Percentiles rank a stretch among this genome's conserved stretches.
Evolutionary conservation across 192 early-diverging fungal genomes (phyloP).

Genomic region (Mycoemilia scoparia): DNA sequence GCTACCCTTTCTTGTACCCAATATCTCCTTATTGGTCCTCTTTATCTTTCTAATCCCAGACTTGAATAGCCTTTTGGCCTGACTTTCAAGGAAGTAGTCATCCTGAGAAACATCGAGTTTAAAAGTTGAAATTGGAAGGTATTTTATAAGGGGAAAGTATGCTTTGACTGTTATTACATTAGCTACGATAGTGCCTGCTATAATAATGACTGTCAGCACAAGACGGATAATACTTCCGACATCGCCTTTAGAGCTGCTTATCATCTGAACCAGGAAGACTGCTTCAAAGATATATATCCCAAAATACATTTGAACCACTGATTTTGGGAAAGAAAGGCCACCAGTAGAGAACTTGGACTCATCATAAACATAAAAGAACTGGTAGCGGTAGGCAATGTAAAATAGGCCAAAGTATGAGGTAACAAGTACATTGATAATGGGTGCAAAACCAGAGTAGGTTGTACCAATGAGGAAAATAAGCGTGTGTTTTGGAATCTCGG

Average conservation of each 20-base stretch:
- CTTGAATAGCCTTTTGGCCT: too few species aligned
- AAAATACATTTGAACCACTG: constrained; percentile 40
- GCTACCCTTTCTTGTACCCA: too few species aligned
- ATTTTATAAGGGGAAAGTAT: constrained; percentile 32
- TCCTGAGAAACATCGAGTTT: too few species aligned
- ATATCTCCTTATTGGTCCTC: too few species aligned
- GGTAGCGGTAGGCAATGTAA: constrained; percentile 60
- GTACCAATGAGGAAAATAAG: constrained; percentile 55
- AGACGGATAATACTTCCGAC: constrained; percentile 26
- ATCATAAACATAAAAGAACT: constrained; percentile 62
- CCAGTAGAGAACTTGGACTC: constrained; percentile 30
- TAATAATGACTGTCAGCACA: constrained; percentile 22
- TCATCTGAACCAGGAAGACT: constrained; percentile 56
- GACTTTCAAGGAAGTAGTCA: too few species aligned
- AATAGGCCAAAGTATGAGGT: constrained; percentile 54
- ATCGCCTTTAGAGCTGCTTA: too few species aligned
- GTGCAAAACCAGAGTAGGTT: constrained; percentile 61
- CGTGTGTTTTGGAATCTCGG: constrained; percentile 42
- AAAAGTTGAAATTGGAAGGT: constrained; percentile 35
- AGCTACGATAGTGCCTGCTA: constrained; percentile 29
- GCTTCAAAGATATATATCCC: constrained; percentile 56
- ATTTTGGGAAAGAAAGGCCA: constrained; percentile 42
- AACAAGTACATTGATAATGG: constrained; percentile 62
- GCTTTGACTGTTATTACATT: constrained; percentile 37
- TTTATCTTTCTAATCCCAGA: too few species aligned